phyloP scores from a whole-genome alignment of 345 rosid species.

The Stellera chamaejasme region DNA sequence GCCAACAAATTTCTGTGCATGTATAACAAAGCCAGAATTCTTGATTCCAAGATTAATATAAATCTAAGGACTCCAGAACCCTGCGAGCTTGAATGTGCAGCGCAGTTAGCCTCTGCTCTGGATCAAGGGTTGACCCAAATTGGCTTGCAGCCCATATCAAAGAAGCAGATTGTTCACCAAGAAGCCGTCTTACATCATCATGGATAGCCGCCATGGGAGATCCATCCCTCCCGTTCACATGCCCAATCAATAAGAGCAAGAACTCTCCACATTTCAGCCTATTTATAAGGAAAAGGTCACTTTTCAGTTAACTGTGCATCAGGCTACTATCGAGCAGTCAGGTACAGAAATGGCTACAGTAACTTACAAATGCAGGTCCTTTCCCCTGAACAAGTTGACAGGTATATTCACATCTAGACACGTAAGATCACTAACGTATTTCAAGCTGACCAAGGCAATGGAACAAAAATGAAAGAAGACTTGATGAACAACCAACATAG shows the following conservation, averaged over 20 bases:
- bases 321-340: background rate
- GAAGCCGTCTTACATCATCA: constrained; percentile 74
- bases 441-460: background rate
- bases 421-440: background rate
- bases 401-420: background rate
- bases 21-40: background rate
- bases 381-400: background rate
- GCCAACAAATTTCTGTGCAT: background rate
- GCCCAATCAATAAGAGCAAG: constrained; percentile 83
- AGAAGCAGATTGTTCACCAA: constrained; percentile 93
- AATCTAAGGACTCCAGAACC: constrained; percentile 83
- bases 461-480: background rate
- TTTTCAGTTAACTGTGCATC: constrained; percentile 2
- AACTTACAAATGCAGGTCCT: background rate
- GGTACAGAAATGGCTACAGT: background rate
- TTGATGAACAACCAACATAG: constrained; percentile 1
- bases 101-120: constrained; percentile 76
- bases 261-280: constrained; percentile 97
- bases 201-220: constrained; percentile 79
- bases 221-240: constrained; percentile 70
- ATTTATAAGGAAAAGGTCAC: constrained; percentile 3
- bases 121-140: constrained; percentile 77
- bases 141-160: constrained; percentile 99
- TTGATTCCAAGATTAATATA: constrained; percentile 29
- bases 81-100: constrained; percentile 90